Conservation (phyloP, 768 basidiomycete genomes). For the Daedaleopsis nitida region DNA sequence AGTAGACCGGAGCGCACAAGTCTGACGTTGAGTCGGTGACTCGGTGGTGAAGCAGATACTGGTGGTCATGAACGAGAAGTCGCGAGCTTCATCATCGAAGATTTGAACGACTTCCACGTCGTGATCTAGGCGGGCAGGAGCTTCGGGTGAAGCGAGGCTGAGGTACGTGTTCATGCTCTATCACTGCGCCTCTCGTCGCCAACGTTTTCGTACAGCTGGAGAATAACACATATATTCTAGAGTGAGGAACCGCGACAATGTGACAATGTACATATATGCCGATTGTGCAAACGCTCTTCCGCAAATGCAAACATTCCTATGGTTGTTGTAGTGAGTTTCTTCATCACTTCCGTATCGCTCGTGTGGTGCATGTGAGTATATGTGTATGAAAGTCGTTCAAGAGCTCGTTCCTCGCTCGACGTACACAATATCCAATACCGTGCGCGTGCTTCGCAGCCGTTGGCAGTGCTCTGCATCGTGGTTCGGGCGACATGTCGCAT, state of each 20-base stretch:
- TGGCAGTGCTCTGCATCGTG: too few relatives aligned
- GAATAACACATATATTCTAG: slow-evolving; percentile 83
- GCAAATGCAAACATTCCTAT: too few relatives aligned
- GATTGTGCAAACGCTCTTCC: not conserved
- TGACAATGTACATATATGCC: not conserved
- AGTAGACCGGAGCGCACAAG: not conserved
- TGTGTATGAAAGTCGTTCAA: too few relatives aligned
- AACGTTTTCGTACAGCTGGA: slow-evolving; percentile 55
- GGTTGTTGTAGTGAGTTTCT: too few relatives aligned
- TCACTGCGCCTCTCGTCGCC: not conserved
- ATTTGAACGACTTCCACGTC: slow-evolving; percentile 81
- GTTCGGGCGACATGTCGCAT: too few relatives aligned
- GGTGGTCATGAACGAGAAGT: slow-evolving; percentile 77
- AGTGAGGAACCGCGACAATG: slow-evolving; percentile 27
- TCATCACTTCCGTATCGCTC: too few relatives aligned
- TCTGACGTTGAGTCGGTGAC: slow-evolving; percentile 52
- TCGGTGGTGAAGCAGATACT: slow-evolving; percentile 90
- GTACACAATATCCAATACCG: too few relatives aligned
- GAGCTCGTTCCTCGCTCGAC: too few relatives aligned
- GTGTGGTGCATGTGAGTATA: too few relatives aligned
- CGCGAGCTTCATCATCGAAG: slow-evolving; percentile 84
- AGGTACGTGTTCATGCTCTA: slow-evolving; percentile 49
- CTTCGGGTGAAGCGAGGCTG: slow-evolving; percentile 68
- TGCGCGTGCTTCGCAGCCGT: too few relatives aligned
- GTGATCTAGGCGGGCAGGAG: slow-evolving; percentile 83